Base-by-base conservation (phyloP, 371 early-diverging fungal species). In the Apophysomyces trapeziformis region DNA sequence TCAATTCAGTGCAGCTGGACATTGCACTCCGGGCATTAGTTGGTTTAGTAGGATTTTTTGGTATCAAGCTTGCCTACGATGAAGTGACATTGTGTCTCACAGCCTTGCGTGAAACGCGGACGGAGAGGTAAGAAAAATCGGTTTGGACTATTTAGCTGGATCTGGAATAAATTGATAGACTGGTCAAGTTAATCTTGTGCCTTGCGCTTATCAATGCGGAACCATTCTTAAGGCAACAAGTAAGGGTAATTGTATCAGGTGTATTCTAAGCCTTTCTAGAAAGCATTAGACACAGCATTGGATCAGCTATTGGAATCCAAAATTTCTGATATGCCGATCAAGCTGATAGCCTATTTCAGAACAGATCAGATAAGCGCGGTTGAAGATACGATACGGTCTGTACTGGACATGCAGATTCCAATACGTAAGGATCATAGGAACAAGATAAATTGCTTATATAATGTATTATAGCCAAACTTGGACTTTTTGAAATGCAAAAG, bases 401-500 rank as follows among this genome's bases (percentile, higher is more conserved):
- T 76, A 0, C 58, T 82, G 37, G 62, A 70, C 2, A 82, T 82
- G 79, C 75, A 76, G 32, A 65, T 82, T n/a, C 73, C 78, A 32
- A 82, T 79, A 64, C 75, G 82, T 82, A 76, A 72, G 77, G 70
- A 16, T 43, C 41, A 2, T 39, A 7, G 16, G 35, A 36, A 35
- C 11, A 38, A 43, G 13, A 64, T 14, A 26, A 14, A 21, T 39
- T 41, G 39, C 50, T 38, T 16, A 57, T 26, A 13, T 18, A 2
- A 18, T 57, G 11, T 50, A n/a, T 18, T 61, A 13, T 61, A 82
- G 82, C 77, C 36, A 79, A 77, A 64, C 64, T 82, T 45, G 79
- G 78, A 13, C 47, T 82, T 16, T 82, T 79, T 57, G 83, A 82
- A 64, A 77, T 82, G 71, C 83, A 82, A 63, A 82, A 79, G 38